Conservation (phyloP, 148 eudicot species). For the Amaranthus hypochondriacus region DNA sequence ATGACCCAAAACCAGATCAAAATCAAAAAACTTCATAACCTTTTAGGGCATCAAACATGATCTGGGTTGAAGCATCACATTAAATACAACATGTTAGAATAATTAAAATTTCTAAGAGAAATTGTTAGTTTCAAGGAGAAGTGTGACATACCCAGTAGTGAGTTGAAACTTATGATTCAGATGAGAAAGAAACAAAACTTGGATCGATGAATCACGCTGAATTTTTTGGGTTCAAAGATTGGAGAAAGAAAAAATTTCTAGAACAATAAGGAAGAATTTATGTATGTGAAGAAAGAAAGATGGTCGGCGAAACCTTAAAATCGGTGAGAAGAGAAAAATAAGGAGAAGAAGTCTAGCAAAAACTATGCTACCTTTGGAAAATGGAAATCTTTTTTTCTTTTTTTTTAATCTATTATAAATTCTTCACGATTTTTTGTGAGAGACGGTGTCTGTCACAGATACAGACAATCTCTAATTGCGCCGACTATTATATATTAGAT, state of each 20-base stretch:
- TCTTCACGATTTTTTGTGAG: too few relatives aligned
- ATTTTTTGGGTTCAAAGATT: background rate
- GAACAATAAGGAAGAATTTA: background rate
- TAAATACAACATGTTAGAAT: background rate
- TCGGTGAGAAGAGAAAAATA: constrained; percentile 8
- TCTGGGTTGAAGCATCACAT: constrained; percentile 12
- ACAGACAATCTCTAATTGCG: too few relatives aligned
- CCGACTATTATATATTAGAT: too few relatives aligned
- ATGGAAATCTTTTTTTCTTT: background rate
- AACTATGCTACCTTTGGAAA: background rate
- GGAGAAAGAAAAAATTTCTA: background rate
- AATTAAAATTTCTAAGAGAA: background rate
- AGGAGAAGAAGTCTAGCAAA: background rate
- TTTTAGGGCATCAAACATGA: constrained; percentile 8
- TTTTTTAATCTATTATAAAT: background rate
- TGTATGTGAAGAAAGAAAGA: constrained; percentile 1
- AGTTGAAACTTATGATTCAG: constrained; percentile 17
- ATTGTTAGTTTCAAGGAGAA: background rate
- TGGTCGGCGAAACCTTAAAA: constrained; percentile 20
- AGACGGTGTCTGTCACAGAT: too few relatives aligned
- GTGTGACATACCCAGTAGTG: constrained; percentile 25
- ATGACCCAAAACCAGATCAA: constrained; percentile 20
- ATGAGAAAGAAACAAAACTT: background rate
- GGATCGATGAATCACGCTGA: constrained; percentile 1
- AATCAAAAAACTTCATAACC: background rate